phyloP scores from a whole-genome alignment of 2,329 filamentous ascomycete species.

The Stagonosporopsis rhizophila region DNA sequence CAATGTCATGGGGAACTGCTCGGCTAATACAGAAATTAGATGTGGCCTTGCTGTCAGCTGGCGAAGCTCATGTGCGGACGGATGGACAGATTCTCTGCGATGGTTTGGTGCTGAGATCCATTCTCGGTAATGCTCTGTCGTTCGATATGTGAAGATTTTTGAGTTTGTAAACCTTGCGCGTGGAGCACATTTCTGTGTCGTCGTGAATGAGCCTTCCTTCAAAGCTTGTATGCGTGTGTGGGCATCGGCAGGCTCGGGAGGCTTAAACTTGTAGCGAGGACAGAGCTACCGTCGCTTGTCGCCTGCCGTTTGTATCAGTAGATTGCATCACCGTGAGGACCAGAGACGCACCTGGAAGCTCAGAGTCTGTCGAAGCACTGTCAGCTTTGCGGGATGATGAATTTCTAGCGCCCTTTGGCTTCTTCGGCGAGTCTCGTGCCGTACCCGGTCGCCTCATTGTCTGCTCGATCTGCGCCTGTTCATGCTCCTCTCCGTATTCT shows the following conservation, averaged over 20 bases:
- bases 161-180: conserved; percentile 4
- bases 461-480: not conserved
- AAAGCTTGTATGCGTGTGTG: not conserved
- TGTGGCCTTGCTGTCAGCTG: not conserved
- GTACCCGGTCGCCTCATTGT: not conserved
- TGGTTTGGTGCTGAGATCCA: not conserved
- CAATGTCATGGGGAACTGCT: not conserved
- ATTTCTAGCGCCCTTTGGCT: not conserved
- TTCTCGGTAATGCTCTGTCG: not conserved
- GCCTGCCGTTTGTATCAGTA: not conserved
- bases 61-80: not conserved
- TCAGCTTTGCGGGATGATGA: not conserved
- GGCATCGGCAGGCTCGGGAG: not conserved
- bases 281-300: conserved; percentile 10
- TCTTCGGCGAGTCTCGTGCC: not conserved
- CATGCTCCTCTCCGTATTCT: not conserved
- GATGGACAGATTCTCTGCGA: not conserved
- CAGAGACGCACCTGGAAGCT: not conserved
- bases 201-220: not conserved
- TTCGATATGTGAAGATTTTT: not conserved
- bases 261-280: conserved; percentile 8
- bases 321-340: not conserved
- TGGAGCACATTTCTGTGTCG: not conserved
- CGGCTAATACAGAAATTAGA: not conserved
- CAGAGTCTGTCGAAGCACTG: not conserved